phyloP scores from a whole-genome alignment of 176 grass and related monocot species.

The Areca catechu region DNA sequence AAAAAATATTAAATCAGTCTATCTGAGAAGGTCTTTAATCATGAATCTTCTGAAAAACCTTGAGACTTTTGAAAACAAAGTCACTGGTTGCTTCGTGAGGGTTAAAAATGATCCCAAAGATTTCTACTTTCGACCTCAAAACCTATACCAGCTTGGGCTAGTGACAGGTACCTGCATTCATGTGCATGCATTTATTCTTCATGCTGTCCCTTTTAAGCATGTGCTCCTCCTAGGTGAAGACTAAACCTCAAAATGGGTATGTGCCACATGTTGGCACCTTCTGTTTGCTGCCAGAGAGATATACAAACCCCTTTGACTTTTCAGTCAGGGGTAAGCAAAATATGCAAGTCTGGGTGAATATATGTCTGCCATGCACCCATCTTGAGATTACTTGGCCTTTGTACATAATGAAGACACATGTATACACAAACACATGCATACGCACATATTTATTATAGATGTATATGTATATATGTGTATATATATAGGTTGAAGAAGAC shows the following conservation, averaged over 20 bases:
- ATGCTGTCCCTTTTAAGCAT: conserved; percentile 5
- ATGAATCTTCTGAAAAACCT: conserved; percentile 40
- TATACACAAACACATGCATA: too few species aligned
- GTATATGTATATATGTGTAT: too few species aligned
- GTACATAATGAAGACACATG: not conserved
- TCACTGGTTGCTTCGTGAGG: conserved; percentile 72
- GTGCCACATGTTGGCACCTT: too few species aligned
- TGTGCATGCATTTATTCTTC: conserved; percentile 5
- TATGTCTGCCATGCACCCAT: not conserved
- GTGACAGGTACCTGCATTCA: conserved; percentile 51
- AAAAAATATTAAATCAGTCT: conserved; percentile 54
- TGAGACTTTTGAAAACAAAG: conserved; percentile 64
- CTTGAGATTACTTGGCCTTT: not conserved
- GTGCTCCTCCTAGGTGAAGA: not conserved
- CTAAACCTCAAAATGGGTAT: too few species aligned
- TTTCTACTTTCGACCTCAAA: conserved; percentile 24
- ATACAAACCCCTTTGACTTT: too few species aligned
- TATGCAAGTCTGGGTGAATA: not conserved
- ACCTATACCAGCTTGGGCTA: conserved; percentile 46
- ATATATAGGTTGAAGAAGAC: too few species aligned
- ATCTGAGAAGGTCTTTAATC: conserved; percentile 58
- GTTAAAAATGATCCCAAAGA: conserved; percentile 25
- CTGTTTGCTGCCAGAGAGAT: too few species aligned
- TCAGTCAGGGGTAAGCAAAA: too few species aligned
- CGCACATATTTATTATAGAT: too few species aligned